Evolutionary conservation across 2,329 filamentous ascomycete species (phyloP).

Genomic region (Sporothrix inflata): DNA sequence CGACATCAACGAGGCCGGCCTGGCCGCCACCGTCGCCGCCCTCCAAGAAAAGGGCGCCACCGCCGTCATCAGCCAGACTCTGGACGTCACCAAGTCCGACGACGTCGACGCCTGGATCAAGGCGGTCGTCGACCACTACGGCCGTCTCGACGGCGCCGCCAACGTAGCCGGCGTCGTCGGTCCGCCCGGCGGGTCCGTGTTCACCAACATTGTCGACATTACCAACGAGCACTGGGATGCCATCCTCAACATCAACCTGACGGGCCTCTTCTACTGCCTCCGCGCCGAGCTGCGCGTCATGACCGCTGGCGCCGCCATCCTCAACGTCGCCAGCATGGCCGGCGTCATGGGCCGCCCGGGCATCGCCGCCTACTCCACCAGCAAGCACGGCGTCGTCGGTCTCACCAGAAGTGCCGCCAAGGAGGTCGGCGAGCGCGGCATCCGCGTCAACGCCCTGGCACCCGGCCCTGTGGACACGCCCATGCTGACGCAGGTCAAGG

Average conservation of each 20-base stretch:
- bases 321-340: constrained; percentile 31
- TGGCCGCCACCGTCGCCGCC: constrained; percentile 34
- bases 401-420: constrained; percentile 44
- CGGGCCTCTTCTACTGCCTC: constrained; percentile 55
- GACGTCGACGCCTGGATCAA: constrained; percentile 57
- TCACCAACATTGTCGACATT: constrained; percentile 46
- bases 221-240: constrained; percentile 54
- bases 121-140: constrained; percentile 51
- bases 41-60: constrained; percentile 1
- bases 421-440: constrained; percentile 47
- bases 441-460: constrained; percentile 47
- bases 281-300: constrained; percentile 39
- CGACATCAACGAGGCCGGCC: constrained; percentile 45
- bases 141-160: constrained; percentile 57
- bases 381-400: constrained; percentile 45
- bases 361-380: constrained; percentile 45
- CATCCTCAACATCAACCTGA: constrained; percentile 54
- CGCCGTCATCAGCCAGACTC: neutral
- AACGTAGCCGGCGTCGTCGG: constrained; percentile 58
- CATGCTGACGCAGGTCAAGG: constrained; percentile 13
- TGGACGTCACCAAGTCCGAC: constrained; percentile 5
- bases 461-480: constrained; percentile 22
- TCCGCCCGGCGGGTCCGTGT: constrained; percentile 41
- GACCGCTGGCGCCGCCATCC: constrained; percentile 39
- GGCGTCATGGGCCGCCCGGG: constrained; percentile 40